Conservation (phyloP, 129 eudicot genomes). For the Artemisia annua region DNA sequence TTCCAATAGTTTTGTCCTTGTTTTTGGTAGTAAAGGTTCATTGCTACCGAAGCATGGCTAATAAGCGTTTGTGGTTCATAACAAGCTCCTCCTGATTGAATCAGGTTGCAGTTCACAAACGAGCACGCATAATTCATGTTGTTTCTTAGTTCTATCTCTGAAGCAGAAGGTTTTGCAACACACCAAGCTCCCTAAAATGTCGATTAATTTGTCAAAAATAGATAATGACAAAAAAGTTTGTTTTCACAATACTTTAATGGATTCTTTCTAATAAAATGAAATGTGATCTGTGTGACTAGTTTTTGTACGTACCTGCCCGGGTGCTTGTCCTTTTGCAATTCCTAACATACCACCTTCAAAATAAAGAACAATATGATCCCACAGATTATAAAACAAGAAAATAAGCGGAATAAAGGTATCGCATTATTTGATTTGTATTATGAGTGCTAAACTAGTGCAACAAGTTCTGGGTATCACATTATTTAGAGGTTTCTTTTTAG, state of each 20-base stretch:
- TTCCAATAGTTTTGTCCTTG: conserved; percentile 31
- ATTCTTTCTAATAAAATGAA: too few species aligned
- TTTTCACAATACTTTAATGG: too few species aligned
- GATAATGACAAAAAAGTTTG: neutral
- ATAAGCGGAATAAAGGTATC: neutral
- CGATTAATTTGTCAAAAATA: neutral
- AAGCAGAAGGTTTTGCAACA: conserved; percentile 45
- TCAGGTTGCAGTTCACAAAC: conserved; percentile 30
- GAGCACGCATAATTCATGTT: conserved; percentile 42
- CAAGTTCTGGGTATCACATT: too few species aligned
- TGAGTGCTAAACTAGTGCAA: too few species aligned
- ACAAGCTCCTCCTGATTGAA: conserved; percentile 38
- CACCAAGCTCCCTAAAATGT: conserved; percentile 50
- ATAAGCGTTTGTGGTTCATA: conserved; percentile 22
- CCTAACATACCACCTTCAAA: conserved; percentile 27
- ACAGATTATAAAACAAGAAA: neutral
- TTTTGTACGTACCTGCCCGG: conserved; percentile 37
- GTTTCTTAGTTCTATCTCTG: conserved; percentile 17
- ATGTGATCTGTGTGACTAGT: too few species aligned
- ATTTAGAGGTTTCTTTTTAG: too few species aligned
- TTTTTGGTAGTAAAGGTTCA: conserved; percentile 52
- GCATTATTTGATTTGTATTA: neutral
- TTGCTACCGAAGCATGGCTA: conserved; percentile 52
- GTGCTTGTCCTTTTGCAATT: conserved; percentile 37
- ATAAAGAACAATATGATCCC: neutral